Evolutionary conservation across 2,329 filamentous ascomycete genomes (phyloP).

Genomic region (Alternaria sp.): DNA sequence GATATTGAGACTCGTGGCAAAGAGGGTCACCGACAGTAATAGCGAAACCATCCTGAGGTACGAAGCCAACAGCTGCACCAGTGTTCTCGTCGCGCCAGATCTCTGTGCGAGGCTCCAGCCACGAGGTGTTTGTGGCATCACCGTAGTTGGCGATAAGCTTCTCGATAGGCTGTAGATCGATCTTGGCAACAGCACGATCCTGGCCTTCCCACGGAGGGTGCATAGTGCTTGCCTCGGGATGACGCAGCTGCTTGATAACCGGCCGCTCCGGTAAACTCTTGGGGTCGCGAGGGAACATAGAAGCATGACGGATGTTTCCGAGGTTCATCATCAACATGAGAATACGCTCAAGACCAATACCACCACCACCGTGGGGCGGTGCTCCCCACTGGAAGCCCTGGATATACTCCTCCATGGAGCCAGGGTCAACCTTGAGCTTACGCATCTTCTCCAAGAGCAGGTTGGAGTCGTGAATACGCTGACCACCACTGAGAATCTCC

Average conservation of each 20-base stretch:
- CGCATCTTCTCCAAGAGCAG: constrained; percentile 81
- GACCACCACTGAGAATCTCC: constrained; percentile 89
- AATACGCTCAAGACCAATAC: constrained; percentile 88
- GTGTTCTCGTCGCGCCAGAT: constrained; percentile 83
- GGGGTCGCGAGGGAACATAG: constrained; percentile 86
- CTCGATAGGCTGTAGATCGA: constrained; percentile 75
- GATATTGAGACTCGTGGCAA: constrained; percentile 80
- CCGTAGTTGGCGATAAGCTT: constrained; percentile 95
- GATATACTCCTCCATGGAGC: constrained; percentile 90
- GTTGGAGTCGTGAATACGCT: constrained; percentile 84
- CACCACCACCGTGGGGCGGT: constrained; percentile 87
- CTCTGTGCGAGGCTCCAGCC: constrained; percentile 87
- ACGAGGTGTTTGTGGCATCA: constrained; percentile 91
- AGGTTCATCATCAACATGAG: constrained; percentile 85
- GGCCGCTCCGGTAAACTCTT: constrained; percentile 79
- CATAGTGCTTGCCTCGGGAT: constrained; percentile 86
- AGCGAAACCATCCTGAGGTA: constrained; percentile 77
- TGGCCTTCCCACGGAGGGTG: constrained; percentile 69
- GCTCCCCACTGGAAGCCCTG: constrained; percentile 87
- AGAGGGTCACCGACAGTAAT: constrained; percentile 89
- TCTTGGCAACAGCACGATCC: constrained; percentile 57
- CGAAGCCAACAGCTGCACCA: constrained; percentile 85
- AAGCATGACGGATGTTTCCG: constrained; percentile 88
- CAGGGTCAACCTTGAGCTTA: constrained; percentile 75
- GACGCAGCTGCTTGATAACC: constrained; percentile 72